Evolutionary conservation across 306 rosid genomes (phyloP), one percentile per base, ranked within the genome.

Genomic region (Cucurbita pepo): DNA sequence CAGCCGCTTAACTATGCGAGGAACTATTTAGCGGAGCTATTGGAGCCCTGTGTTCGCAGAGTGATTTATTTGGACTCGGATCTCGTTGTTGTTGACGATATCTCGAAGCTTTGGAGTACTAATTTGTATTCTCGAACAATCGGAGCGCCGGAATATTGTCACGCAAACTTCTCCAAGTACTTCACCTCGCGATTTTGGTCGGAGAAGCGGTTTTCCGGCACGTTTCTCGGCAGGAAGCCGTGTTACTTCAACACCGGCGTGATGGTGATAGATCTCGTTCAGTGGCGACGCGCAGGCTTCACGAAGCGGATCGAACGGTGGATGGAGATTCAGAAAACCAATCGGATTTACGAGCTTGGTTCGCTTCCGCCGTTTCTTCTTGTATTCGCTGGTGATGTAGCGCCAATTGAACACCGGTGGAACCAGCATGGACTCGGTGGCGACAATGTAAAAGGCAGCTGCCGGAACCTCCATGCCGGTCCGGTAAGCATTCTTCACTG

Each of bases 381-480:
- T 60, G 92, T 89, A 5, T 89, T 89, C 38, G 88, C 90, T 3
- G 96, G 96, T 50, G 86, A 79, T 84, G 96, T 89, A 79, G 90
- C 92, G 5, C 88, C 90, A 25, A 89, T 89, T 12, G 89, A 89
- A 76, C 96, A 89, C 77, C 41, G 96, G 38, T 89, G 96, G 96
- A 89, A 89, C 76, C 96, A 89, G 58, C 96, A 89, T 63, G 96
- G 96, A 13, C 77, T 89, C 61, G 96, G 96, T 5, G 96, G 96
- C 9, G 96, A 89, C 71, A 85, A 89, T 70, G 86, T 89, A 8
- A 53, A 77, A 4, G 96, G 96, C 1, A 87, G 89, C 65, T 89
- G 96, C 62, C 79, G 96, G 10, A 88, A 87, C 59, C 77, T 89
- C 25, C 92, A 89, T 45, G 78, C 92, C 0, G 96, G 96, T 18